Evolutionary conservation across 768 basidiomycete genomes (phyloP), one percentile per base, ranked within the genome.

Genomic region (Russula griseocarnosa): DNA sequence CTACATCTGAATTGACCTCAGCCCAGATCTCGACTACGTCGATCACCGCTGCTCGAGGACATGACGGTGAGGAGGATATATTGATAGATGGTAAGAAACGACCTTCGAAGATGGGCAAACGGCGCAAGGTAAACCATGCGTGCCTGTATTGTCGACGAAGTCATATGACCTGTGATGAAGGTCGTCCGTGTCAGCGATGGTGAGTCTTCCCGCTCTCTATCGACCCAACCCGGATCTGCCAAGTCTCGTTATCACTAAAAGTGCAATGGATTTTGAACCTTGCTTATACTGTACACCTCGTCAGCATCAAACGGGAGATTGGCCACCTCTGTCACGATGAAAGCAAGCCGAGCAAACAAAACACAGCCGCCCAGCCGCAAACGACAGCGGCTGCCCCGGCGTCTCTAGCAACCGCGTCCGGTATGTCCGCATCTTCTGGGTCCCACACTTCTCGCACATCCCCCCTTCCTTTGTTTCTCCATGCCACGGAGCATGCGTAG

Each of bases 261-360:
- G 34, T 26, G 26, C 49, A 3, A 55, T 55, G 9, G 8, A 54
- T 69, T 40, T 60, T 59, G 47, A 13, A 28, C 28, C 34, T 61
- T 64, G 60, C 55, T 55, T 14, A 46, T 40, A 63, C 47, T 14
- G 40, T 40, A 63, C 47, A 55, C 32, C 28, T 58, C 28, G 34
- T 55, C 70, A 95, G 94, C 71, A 92, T 98, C 70, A 98, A 98
- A 74, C 86, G 96, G 44, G 95, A 98, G 74, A 98, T 98, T 65
- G 92, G 93, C 0, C 93, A 97, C 76, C 79, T 96, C 16, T 97
- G 94, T 71, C 90, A 92, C 69, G 95, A 96, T 73, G 93, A 95
- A 71, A 83, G 83, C 62, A 80, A 85, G 54, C 79, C 81, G 1
- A 64, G 68, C 36, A 67, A 63, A 28, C 58, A 1, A 49, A 80